These are phyloP conservation scores for Kodamaea anthophila DNA, from an alignment of 1,139 yeast genomes.

Conservation along the genomic window DNA sequence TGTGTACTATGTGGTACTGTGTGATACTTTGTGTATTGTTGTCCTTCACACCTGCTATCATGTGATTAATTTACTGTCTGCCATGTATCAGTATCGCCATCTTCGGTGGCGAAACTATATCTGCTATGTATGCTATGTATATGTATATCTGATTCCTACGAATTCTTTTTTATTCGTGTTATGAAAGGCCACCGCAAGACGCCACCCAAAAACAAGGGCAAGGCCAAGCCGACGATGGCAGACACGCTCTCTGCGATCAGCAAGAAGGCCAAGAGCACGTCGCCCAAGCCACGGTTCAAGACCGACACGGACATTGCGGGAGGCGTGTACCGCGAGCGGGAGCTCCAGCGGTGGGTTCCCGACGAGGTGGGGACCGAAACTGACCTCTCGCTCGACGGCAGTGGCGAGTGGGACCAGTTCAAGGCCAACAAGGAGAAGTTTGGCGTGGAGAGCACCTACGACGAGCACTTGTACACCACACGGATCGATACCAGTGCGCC, in stretches of 20 bases:
- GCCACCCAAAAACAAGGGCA: too few relatives aligned
- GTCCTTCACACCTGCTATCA: too few relatives aligned
- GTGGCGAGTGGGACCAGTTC: constrained; percentile 80
- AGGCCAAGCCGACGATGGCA: constrained; percentile 15
- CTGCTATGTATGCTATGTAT: too few relatives aligned
- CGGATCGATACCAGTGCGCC: constrained; percentile 71
- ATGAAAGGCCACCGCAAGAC: too few relatives aligned
- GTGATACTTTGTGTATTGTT: too few relatives aligned
- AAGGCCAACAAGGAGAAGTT: constrained; percentile 82
- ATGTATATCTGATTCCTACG: too few relatives aligned
- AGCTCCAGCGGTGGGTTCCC: constrained; percentile 82
- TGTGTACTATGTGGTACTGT: too few relatives aligned
- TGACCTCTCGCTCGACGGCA: constrained; percentile 40
- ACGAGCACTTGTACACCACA: constrained; percentile 88
- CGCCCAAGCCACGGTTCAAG: constrained; percentile 40
- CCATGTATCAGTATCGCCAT: too few relatives aligned
- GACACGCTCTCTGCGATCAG: constrained; percentile 9
- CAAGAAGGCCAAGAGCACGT: constrained; percentile 1
- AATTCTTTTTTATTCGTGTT: too few relatives aligned
- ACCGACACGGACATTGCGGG: constrained; percentile 83
- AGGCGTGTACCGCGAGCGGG: constrained; percentile 49
- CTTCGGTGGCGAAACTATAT: too few relatives aligned
- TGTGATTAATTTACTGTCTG: too few relatives aligned
- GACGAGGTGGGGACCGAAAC: constrained; percentile 36
- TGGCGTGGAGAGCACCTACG: constrained; percentile 82